Evolutionary conservation across 163 green algal species (phyloP), one percentile per base, ranked within the genome.

Genomic region (Scenedesmus sp.): DNA sequence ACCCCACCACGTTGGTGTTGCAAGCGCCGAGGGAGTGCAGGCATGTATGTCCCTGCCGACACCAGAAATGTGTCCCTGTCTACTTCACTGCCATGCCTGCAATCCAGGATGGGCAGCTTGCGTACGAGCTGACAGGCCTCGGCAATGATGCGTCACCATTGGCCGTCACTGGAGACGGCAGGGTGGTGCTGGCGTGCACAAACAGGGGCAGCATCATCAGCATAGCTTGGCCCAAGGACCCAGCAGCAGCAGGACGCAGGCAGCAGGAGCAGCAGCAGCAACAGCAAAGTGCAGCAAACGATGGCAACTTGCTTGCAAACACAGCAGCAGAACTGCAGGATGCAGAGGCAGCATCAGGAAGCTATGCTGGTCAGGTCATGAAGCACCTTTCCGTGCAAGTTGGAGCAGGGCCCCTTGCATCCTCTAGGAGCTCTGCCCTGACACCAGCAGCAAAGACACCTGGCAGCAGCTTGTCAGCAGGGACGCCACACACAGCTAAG

Each of bases 161-260:
- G 44, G 81, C 81, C 33, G n/a, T 85, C 1, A 79, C 81, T 22
- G 88, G 35, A 0, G 88, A 83, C 35, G 88, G 88, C 44, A 65
- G 88, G 30, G 88, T 89, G 3, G 18, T 89, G 65, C 79, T 92
- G 18, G 81, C 68, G 18, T 78, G 9, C 10, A 92, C 81, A 13
- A 76, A 56, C 61, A 53, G 82, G 24, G 88, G 88, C 44, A 83
- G 56, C 40, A 44, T 92, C 35, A 44, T 89, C 46, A 85, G 65
- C 70, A 53, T 92, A 49, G 42, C 33, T 24, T 92, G 88, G 88
- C 88, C 88, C 0, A 85, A 73, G 59, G 53, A 91, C 72, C 70
- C 85, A 44, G 85, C 24, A 76, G 85, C 85, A 33, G 46, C 68
- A 22, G 83, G 82, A 16, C 83, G 30, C 42, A 53, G 53, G 82